These are phyloP conservation scores for Penicillium manginii DNA, from an alignment of 495 filamentous ascomycete species.

Conservation along the genomic window DNA sequence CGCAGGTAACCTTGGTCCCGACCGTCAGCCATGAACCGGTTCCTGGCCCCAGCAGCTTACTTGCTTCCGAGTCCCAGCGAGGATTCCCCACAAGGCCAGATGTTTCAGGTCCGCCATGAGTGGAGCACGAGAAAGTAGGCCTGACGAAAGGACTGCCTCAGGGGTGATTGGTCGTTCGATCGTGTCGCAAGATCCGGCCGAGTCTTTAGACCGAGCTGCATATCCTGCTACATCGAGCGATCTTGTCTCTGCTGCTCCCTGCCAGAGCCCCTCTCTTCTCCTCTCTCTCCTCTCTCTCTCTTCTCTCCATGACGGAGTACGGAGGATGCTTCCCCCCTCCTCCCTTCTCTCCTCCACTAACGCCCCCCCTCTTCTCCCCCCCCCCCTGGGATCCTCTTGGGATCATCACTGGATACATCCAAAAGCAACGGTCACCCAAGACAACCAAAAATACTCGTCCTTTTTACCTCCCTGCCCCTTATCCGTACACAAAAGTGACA, in stretches of 20 bases:
- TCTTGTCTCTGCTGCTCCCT: slow-evolving; percentile 6
- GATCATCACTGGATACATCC: no score
- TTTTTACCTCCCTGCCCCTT: background rate
- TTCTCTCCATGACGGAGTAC: background rate
- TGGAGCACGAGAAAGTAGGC: slow-evolving; percentile 8
- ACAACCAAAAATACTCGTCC: no score
- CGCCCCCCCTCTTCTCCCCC: no score
- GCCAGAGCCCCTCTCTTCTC: background rate
- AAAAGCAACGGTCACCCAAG: no score
- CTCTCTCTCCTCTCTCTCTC: background rate
- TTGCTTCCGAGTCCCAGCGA: slow-evolving; percentile 1
- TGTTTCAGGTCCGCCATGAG: slow-evolving; percentile 4
- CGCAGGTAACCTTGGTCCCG: slow-evolving; percentile 4
- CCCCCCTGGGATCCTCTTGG: no score
- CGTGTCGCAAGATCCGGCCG: slow-evolving; percentile 23
- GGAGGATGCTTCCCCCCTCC: no score
- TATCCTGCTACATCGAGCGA: slow-evolving; percentile 17
- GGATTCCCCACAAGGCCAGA: slow-evolving; percentile 8
- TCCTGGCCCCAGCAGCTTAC: slow-evolving; percentile 2
- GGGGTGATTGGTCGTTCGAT: slow-evolving; percentile 15
- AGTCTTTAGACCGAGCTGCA: slow-evolving; percentile 13
- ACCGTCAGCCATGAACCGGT: slow-evolving; percentile 12
- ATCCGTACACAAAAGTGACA: slow-evolving; percentile 10
- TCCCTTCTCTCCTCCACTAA: no score
- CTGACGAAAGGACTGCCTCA: slow-evolving; percentile 12